A percentile compares a stretch with the other conserved stretches of the same genome.
phyloP scores from a whole-genome alignment of 345 rosid species.

The Eucalyptus caleyi region DNA sequence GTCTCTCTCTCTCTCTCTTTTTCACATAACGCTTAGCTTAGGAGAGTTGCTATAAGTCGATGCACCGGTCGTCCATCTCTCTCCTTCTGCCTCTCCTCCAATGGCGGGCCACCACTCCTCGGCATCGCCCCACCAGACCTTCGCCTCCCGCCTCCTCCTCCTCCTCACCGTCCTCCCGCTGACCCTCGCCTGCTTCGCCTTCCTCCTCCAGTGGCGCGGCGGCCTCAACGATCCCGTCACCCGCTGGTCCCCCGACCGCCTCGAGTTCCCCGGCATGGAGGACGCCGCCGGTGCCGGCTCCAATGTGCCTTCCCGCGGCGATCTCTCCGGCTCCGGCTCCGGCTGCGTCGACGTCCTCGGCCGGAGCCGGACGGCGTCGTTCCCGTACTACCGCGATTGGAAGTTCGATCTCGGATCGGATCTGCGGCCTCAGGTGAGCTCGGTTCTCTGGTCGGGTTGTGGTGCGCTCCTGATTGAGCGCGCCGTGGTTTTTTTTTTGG shows the following conservation, averaged over 20 bases:
- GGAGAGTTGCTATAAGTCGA: background rate
- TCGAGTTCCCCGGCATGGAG: slow-evolving; percentile 63
- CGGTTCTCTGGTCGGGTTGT: background rate
- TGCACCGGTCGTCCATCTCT: background rate
- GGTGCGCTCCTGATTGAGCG: background rate
- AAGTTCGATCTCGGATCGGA: slow-evolving; percentile 46
- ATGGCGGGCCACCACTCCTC: slow-evolving; percentile 24
- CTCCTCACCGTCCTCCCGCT: slow-evolving; percentile 31
- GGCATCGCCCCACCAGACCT: background rate
- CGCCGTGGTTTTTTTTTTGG: background rate
- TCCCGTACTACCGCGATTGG: slow-evolving; percentile 67
- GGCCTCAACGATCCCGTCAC: slow-evolving; percentile 21
- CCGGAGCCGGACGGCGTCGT: slow-evolving; percentile 37
- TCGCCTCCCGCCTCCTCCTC: slow-evolving; percentile 16
- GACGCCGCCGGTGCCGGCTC: background rate
- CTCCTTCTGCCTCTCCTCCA: background rate
- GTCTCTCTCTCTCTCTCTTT: background rate
- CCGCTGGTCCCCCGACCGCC: slow-evolving; percentile 31
- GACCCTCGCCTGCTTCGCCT: slow-evolving; percentile 37
- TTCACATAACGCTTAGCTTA: background rate
- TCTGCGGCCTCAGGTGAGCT: slow-evolving; percentile 70
- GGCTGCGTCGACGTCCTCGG: slow-evolving; percentile 51
- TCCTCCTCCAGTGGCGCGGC: slow-evolving; percentile 37
- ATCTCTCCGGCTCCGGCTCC: slow-evolving; percentile 3
- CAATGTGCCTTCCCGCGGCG: background rate